phyloP scores from a whole-genome alignment of 176 grass and related monocot genomes.

The Eleusine coracana region DNA sequence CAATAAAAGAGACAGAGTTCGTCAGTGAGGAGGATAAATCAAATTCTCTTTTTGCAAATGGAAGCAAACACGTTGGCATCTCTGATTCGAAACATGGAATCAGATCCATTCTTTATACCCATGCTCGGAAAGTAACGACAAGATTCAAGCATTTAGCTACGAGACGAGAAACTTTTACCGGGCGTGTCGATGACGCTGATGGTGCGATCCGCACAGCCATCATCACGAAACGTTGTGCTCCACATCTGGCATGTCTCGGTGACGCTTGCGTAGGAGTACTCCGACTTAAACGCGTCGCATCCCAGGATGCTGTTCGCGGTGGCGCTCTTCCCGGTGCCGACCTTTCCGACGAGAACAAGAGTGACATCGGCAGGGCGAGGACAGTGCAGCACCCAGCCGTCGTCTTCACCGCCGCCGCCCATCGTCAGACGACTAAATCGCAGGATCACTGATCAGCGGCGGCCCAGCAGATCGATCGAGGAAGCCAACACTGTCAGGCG shows the following conservation, averaged over 20 bases:
- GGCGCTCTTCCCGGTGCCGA: constrained; percentile 57
- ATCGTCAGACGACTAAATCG: not conserved
- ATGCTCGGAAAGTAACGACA: too few species aligned
- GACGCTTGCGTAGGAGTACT: not conserved
- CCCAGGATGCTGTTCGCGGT: constrained; percentile 56
- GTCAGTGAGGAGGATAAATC: not conserved
- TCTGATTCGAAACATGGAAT: too few species aligned
- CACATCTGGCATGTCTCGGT: constrained; percentile 41
- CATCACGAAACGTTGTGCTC: constrained; percentile 38
- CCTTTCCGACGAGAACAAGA: constrained; percentile 50
- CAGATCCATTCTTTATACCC: too few species aligned
- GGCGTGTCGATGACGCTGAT: constrained; percentile 64
- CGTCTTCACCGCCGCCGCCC: constrained; percentile 7
- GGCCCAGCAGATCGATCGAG: not conserved
- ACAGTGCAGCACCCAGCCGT: not conserved
- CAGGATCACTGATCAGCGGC: not conserved
- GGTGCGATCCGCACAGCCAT: constrained; percentile 4
- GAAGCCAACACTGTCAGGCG: too few species aligned
- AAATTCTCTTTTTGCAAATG: too few species aligned
- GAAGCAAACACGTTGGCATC: too few species aligned
- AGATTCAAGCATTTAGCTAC: too few species aligned
- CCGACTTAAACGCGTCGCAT: constrained; percentile 17
- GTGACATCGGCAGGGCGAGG: not conserved
- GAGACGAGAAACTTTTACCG: not conserved
- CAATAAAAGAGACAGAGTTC: not conserved